phyloP scores from a whole-genome alignment of 108 stramenopile species.

The Nitzschia sp. region DNA sequence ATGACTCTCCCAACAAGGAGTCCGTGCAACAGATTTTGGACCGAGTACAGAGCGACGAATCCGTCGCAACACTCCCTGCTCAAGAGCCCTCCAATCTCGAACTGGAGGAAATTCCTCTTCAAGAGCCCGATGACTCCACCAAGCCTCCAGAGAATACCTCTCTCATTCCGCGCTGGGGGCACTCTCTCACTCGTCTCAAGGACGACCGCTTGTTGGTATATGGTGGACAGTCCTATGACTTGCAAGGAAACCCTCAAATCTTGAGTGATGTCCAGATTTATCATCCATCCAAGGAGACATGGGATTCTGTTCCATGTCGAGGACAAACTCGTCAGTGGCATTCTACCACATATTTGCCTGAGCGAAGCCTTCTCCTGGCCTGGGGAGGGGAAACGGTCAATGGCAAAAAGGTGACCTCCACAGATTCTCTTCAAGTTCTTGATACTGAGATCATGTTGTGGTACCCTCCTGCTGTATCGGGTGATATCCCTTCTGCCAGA shows the following conservation, averaged over 20 bases:
- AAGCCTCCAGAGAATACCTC: not conserved
- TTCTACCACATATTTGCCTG: conserved; percentile 72
- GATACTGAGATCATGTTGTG: conserved; percentile 83
- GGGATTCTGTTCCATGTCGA: conserved; percentile 64
- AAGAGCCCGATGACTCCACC: not conserved
- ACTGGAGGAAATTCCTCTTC: not conserved
- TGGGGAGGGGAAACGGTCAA: conserved; percentile 74
- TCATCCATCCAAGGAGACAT: conserved; percentile 46
- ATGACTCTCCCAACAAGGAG: not conserved
- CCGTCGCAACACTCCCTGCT: conserved; percentile 19
- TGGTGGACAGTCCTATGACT: conserved; percentile 72
- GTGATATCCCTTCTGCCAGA: conserved; percentile 63
- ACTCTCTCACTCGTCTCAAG: conserved; percentile 72
- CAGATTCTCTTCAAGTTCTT: conserved; percentile 52
- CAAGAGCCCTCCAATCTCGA: not conserved
- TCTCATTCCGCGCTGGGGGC: conserved; percentile 70
- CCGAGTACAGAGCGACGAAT: conserved; percentile 23
- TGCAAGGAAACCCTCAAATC: conserved; percentile 34
- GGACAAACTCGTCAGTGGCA: conserved; percentile 80
- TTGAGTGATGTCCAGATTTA: conserved; percentile 64
- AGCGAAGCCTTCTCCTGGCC: conserved; percentile 65
- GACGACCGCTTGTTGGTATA: conserved; percentile 68
- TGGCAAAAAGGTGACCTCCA: conserved; percentile 26
- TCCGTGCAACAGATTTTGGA: conserved; percentile 35
- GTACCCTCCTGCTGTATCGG: conserved; percentile 49